Evolutionary conservation across 495 filamentous ascomycete genomes (phyloP).

Genomic region (Neurospora sp.): DNA sequence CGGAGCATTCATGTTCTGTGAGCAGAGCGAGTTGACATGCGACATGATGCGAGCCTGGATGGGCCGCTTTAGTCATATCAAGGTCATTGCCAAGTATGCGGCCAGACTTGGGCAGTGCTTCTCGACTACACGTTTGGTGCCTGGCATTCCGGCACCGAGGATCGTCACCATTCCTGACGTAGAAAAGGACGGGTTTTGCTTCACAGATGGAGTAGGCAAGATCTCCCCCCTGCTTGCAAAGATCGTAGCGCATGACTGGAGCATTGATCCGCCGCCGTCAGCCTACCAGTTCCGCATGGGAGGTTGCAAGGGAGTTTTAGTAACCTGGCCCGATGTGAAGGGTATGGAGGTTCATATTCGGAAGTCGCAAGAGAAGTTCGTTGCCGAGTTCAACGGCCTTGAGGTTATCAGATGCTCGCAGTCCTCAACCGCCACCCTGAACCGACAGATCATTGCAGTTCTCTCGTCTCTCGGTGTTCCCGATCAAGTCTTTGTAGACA

Average conservation of each 20-base stretch:
- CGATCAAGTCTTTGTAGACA: slow-evolving; percentile 54
- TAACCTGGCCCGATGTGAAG: slow-evolving; percentile 51
- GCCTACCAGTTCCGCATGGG: slow-evolving; percentile 87
- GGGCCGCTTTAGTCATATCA: slow-evolving; percentile 74
- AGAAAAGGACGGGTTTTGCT: slow-evolving; percentile 52
- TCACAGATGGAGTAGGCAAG: slow-evolving; percentile 91
- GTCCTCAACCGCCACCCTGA: slow-evolving; percentile 65
- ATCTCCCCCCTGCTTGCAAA: slow-evolving; percentile 70
- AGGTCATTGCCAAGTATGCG: slow-evolving; percentile 71
- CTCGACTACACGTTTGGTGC: slow-evolving; percentile 74
- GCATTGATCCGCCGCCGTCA: slow-evolving; percentile 53
- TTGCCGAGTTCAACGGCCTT: slow-evolving; percentile 54
- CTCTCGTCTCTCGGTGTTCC: slow-evolving; percentile 67
- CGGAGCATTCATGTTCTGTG: slow-evolving; percentile 77
- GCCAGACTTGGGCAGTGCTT: slow-evolving; percentile 90
- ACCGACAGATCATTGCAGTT: slow-evolving; percentile 80
- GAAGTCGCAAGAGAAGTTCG: slow-evolving; percentile 80
- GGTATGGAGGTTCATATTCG: slow-evolving; percentile 63
- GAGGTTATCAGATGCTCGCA: slow-evolving; percentile 79
- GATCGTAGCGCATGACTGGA: slow-evolving; percentile 56
- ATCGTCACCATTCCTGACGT: slow-evolving; percentile 52
- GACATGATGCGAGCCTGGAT: slow-evolving; percentile 80
- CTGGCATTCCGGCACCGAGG: slow-evolving; percentile 29
- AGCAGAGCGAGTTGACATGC: slow-evolving; percentile 47
- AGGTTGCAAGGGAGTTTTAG: slow-evolving; percentile 84